Evolutionary conservation across 768 basidiomycete genomes (phyloP), one percentile per base, ranked within the genome.

Genomic region (Lactifluus volemus): DNA sequence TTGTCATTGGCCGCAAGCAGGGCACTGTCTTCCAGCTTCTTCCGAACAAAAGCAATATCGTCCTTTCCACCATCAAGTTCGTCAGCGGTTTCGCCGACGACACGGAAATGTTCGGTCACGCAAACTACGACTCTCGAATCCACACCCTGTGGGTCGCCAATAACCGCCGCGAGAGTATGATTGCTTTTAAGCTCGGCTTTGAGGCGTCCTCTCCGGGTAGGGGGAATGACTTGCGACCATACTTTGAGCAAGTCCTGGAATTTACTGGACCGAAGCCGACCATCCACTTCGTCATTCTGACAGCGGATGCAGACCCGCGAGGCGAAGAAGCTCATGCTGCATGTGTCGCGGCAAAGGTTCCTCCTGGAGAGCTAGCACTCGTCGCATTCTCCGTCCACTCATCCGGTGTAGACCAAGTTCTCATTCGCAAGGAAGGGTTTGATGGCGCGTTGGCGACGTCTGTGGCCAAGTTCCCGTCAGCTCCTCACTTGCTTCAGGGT

Each of bases 381-480:
- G 88, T 91, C 5, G 89, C 88, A 34, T 93, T 92, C 74, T 89
- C 88, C 2, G 89, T 93, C n/a, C 91, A 92, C 69, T 85, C 88
- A 17, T 83, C 81, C n/a, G 91, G 91, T 41, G 91, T 93, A 14
- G 91, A 93, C 69, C 91, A 93, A 69, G 83, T 93, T 32, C 80
- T 93, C 55, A 86, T 93, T 66, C 83, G 88, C 65, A 88, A 83
- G 71, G 91, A 93, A 68, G 90, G 89, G 88, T 90, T 82, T 66
- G 88, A 91, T 64, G 68, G 75, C n/a, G 89, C 89, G 0, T 72
- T 89, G 39, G 68, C 74, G 7, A 72, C 76, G 17, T 76, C 84
- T 6, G 71, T 73, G 10, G 77, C 83, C 65, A 91, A 88, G 69
- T 83, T 85, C 73, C 89, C 89, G 17, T 42, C 75, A 29, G 77